A percentile compares a stretch with the other conserved stretches of the same genome.
These are phyloP conservation scores for Ogataea glucozyma DNA, from an alignment of 805 yeast genomes.

Conservation along the genomic window DNA sequence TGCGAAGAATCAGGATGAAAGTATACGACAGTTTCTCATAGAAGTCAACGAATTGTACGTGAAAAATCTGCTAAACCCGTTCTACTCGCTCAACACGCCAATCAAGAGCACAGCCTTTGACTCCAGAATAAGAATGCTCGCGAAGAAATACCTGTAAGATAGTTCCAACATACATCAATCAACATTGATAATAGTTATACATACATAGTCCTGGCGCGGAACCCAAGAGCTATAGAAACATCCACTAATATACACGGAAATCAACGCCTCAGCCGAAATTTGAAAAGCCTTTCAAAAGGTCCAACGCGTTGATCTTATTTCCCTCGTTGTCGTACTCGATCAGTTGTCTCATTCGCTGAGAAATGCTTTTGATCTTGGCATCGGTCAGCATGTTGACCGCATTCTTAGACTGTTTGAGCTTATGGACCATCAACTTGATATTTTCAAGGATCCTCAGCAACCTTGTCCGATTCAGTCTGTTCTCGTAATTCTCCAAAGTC, in stretches of 20 bases:
- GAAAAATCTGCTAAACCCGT: slow-evolving; percentile 82
- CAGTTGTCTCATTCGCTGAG: slow-evolving; percentile 23
- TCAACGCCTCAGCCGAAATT: slow-evolving; percentile 11
- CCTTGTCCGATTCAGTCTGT: slow-evolving; percentile 11
- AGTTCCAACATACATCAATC: too few relatives aligned
- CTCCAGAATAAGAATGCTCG: slow-evolving; percentile 64
- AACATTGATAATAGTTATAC: slow-evolving; percentile 7
- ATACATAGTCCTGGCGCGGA: slow-evolving; percentile 9
- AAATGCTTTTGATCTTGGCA: slow-evolving; percentile 23
- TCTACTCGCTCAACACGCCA: slow-evolving; percentile 74
- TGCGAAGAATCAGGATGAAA: slow-evolving; percentile 57
- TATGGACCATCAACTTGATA: slow-evolving; percentile 35
- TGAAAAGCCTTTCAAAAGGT: slow-evolving; percentile 38
- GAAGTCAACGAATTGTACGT: slow-evolving; percentile 88
- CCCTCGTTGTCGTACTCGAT: slow-evolving; percentile 25
- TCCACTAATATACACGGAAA: slow-evolving; percentile 18
- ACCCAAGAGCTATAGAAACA: slow-evolving; percentile 5
- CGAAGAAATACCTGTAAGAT: slow-evolving; percentile 67
- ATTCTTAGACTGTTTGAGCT: slow-evolving; percentile 27
- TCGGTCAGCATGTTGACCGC: slow-evolving; percentile 24
- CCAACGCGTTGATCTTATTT: slow-evolving; percentile 32
- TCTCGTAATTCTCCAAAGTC: slow-evolving; percentile 13
- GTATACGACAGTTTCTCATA: slow-evolving; percentile 77
- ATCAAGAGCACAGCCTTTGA: slow-evolving; percentile 77
- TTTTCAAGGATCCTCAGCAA: slow-evolving; percentile 36